These are phyloP conservation scores for Pythium phragmiticola DNA, from an alignment of 352 stramenopile species.

Conservation along the genomic window DNA sequence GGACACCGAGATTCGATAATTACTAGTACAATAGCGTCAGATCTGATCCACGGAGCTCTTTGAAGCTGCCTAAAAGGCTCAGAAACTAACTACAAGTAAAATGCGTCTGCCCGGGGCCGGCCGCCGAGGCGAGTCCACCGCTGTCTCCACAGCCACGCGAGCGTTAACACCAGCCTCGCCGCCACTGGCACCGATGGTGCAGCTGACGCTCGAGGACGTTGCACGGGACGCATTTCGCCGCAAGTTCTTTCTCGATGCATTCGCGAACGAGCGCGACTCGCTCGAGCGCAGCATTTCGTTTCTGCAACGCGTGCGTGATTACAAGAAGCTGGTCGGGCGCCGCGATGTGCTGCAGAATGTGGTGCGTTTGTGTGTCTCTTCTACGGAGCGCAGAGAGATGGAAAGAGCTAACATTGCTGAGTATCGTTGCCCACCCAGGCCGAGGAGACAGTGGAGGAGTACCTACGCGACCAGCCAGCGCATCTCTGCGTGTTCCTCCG, in stretches of 20 bases:
- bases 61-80: not conserved
- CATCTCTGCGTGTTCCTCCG: slow-evolving; percentile 28
- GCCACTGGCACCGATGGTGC: not conserved
- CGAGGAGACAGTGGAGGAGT: slow-evolving; percentile 42
- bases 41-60: not conserved
- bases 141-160: not conserved
- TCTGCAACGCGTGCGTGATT: slow-evolving; percentile 52
- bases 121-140: not conserved
- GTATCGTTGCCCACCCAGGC: slow-evolving; percentile 27
- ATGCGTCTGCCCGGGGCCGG: not conserved
- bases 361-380: slow-evolving; percentile 26
- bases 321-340: slow-evolving; percentile 50
- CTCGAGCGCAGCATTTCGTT: slow-evolving; percentile 62
- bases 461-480: slow-evolving; percentile 33
- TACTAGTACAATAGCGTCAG: not conserved
- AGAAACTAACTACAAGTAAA: not conserved
- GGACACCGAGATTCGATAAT: too few species aligned
- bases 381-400: too few species aligned
- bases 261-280: slow-evolving; percentile 48
- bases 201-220: slow-evolving; percentile 55
- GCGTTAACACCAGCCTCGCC: not conserved
- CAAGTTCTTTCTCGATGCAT: slow-evolving; percentile 58
- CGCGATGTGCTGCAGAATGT: slow-evolving; percentile 42
- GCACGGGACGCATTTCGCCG: slow-evolving; percentile 54
- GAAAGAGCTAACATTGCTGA: too few species aligned